A percentile compares a stretch with the other conserved stretches of the same genome.
These are phyloP conservation scores for Ascochyta rabiei DNA, from an alignment of 2,329 filamentous ascomycete species.

Conservation along the genomic window DNA sequence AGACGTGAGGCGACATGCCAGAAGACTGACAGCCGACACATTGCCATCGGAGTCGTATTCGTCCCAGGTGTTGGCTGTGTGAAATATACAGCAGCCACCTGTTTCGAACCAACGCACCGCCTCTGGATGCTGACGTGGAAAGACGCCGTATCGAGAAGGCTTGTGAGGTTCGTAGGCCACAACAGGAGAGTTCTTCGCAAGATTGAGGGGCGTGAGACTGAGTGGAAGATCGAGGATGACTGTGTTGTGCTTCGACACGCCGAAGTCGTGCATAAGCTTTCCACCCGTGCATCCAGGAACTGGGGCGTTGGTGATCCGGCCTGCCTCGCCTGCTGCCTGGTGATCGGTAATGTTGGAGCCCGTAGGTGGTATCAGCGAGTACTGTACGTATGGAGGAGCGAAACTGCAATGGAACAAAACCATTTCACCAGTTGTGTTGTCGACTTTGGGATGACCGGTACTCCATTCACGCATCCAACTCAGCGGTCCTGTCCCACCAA, in stretches of 20 bases:
- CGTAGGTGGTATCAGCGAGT: conserved; percentile 61
- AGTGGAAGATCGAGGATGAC: conserved; percentile 74
- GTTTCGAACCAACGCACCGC: conserved; percentile 71
- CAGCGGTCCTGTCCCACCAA: conserved; percentile 62
- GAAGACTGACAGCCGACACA: conserved; percentile 62
- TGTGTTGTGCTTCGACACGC: conserved; percentile 66
- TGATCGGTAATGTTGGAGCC: conserved; percentile 15
- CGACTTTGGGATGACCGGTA: conserved; percentile 71
- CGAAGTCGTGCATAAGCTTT: conserved; percentile 80
- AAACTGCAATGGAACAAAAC: conserved; percentile 72
- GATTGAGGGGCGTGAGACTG: conserved; percentile 67
- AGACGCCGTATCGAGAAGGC: conserved; percentile 69
- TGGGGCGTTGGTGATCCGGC: conserved; percentile 57
- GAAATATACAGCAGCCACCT: conserved; percentile 71
- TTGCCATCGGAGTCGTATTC: conserved; percentile 44
- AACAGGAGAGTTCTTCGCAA: conserved; percentile 61
- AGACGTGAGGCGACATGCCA: conserved; percentile 71
- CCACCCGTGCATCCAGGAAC: conserved; percentile 67
- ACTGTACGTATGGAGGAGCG: conserved; percentile 68
- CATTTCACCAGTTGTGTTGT: conserved; percentile 68
- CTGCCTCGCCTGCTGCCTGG: background rate
- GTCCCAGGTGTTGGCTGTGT: conserved; percentile 75
- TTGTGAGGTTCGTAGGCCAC: conserved; percentile 65
- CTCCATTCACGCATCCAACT: conserved; percentile 74
- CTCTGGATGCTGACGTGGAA: conserved; percentile 65